Evolutionary conservation across 2,329 filamentous ascomycete genomes (phyloP).

Genomic region (Ophiosphaerella herpotricha): DNA sequence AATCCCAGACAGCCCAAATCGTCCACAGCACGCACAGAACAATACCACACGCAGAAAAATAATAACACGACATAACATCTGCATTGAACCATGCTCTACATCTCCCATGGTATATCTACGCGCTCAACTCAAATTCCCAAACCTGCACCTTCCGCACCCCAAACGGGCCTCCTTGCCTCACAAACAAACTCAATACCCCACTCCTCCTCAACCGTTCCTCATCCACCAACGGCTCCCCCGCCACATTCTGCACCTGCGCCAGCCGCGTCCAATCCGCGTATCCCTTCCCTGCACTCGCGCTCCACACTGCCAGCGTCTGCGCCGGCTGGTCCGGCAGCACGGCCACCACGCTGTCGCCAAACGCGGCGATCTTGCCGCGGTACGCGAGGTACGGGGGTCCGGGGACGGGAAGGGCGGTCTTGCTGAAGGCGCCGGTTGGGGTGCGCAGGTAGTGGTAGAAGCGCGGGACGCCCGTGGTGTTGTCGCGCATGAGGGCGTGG

Average conservation of each 20-base stretch:
- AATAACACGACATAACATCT: no score
- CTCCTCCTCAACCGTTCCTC: conserved; percentile 32
- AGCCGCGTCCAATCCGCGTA: conserved; percentile 40
- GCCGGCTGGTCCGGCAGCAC: conserved; percentile 39
- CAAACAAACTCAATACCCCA: conserved; percentile 38
- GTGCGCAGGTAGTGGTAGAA: conserved; percentile 44
- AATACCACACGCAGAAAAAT: no score
- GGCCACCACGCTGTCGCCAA: conserved; percentile 34
- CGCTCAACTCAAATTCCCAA: conserved; percentile 36
- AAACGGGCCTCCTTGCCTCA: conserved; percentile 41
- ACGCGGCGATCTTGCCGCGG: conserved; percentile 36
- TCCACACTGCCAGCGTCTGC: conserved; percentile 33
- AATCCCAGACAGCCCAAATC: conserved; percentile 18
- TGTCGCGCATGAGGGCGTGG: conserved; percentile 57
- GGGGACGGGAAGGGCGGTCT: conserved; percentile 34
- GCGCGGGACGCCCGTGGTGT: conserved; percentile 26
- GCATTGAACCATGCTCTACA: no score
- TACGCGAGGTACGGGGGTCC: conserved; percentile 41
- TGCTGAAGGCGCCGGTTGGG: conserved; percentile 32
- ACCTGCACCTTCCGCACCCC: conserved; percentile 40
- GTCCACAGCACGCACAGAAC: no score
- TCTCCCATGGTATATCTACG: conserved; percentile 4
- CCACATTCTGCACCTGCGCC: conserved; percentile 35
- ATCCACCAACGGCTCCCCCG: conserved; percentile 39
- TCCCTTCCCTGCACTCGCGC: conserved; percentile 30